phyloP scores from a whole-genome alignment of 148 eudicot species.

The Chenopodium quinoa region DNA sequence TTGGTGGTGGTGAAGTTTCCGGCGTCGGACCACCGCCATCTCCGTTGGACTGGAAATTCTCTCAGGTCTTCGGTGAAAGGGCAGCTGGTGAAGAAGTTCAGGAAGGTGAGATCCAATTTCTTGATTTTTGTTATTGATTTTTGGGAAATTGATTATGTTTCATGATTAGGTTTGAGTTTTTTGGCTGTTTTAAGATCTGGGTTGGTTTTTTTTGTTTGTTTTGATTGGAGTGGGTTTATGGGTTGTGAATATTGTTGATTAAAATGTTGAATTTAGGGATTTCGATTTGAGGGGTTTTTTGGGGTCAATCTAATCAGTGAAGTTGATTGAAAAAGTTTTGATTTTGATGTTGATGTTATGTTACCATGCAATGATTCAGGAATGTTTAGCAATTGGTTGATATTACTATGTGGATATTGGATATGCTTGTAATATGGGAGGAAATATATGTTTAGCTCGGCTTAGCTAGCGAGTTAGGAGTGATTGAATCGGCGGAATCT shows the following conservation, averaged over 20 bases:
- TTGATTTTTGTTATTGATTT: background rate
- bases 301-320: constrained; percentile 7
- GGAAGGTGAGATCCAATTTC: constrained; percentile 54
- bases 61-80: constrained; percentile 92
- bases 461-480: background rate
- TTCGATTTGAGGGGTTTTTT: background rate
- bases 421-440: too few relatives aligned
- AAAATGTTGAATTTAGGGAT: constrained; percentile 13
- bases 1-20: constrained; percentile 46
- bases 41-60: constrained; percentile 86
- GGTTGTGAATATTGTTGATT: background rate
- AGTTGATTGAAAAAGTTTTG: background rate
- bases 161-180: constrained; percentile 24
- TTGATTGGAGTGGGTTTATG: background rate
- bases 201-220: background rate
- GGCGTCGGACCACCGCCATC: constrained; percentile 46
- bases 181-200: constrained; percentile 14
- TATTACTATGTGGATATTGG: background rate
- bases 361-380: constrained; percentile 4
- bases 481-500: background rate
- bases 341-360: background rate
- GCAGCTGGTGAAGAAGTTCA: constrained; percentile 94
- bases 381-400: background rate
- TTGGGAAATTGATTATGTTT: too few relatives aligned
- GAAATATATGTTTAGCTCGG: background rate